phyloP scores from a whole-genome alignment of 768 basidiomycete genomes.

The Macrolepiota dolichaula region DNA sequence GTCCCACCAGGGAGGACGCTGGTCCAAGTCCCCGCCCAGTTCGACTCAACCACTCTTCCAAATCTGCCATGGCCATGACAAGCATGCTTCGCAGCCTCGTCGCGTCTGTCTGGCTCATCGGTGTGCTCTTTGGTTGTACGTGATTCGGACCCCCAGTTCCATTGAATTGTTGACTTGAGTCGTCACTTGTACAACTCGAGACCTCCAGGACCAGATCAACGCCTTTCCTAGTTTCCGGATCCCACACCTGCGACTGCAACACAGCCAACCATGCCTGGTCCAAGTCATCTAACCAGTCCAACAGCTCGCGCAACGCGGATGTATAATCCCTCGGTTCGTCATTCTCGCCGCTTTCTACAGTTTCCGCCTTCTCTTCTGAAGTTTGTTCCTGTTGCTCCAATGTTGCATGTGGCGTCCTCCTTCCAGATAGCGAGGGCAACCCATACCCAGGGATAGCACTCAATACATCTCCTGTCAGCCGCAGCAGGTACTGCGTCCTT shows the following conservation, averaged over 20 bases:
- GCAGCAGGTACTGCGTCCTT: slow-evolving; percentile 65
- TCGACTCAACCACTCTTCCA: slow-evolving; percentile 68
- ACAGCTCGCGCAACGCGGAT: slow-evolving; percentile 39
- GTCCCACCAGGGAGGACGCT: slow-evolving; percentile 13
- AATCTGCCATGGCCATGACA: slow-evolving; percentile 48
- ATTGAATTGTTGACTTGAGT: background rate
- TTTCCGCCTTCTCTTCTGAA: background rate
- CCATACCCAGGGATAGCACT: slow-evolving; percentile 59
- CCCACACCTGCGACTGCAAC: slow-evolving; percentile 64
- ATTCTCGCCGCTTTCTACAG: background rate
- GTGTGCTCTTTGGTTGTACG: background rate
- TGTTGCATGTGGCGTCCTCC: background rate
- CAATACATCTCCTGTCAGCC: slow-evolving; percentile 66
- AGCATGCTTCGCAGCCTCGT: slow-evolving; percentile 69
- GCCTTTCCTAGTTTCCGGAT: slow-evolving; percentile 35
- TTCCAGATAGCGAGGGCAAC: slow-evolving; percentile 1
- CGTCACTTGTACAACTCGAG: background rate
- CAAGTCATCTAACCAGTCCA: slow-evolving; percentile 69
- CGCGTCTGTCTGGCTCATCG: slow-evolving; percentile 60
- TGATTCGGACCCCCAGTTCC: background rate
- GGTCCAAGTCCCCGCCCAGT: slow-evolving; percentile 10
- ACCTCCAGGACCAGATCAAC: slow-evolving; percentile 29
- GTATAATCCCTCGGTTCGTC: slow-evolving; percentile 9
- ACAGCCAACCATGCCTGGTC: slow-evolving; percentile 74
- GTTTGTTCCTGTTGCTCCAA: background rate